These are phyloP conservation scores for Amanita exitialis DNA, from an alignment of 768 basidiomycete species.

Conservation along the genomic window DNA sequence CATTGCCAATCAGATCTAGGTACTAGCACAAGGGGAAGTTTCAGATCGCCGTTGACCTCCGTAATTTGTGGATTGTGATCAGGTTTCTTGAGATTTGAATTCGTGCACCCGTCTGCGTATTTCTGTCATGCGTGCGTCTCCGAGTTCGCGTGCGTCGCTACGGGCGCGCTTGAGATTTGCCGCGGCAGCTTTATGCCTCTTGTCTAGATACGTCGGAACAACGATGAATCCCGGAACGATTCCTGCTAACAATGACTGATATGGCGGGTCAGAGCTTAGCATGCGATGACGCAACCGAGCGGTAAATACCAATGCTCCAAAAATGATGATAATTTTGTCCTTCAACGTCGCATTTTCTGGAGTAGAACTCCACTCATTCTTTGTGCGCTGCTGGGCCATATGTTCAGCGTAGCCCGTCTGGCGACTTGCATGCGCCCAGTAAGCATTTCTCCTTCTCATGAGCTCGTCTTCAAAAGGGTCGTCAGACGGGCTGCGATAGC, in stretches of 20 bases:
- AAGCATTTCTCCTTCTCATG: constrained; percentile 33
- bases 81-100: constrained; percentile 11
- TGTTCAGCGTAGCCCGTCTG: constrained; percentile 10
- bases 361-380: constrained; percentile 19
- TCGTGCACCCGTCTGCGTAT: constrained; percentile 40
- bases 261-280: too few species aligned
- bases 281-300: neutral
- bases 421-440: constrained; percentile 21
- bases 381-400: constrained; percentile 8
- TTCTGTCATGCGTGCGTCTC: constrained; percentile 40
- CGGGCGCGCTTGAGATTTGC: constrained; percentile 51
- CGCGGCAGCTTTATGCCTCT: constrained; percentile 40
- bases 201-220: constrained; percentile 25
- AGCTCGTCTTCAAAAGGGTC: constrained; percentile 45
- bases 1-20: too few species aligned
- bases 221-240: constrained; percentile 32
- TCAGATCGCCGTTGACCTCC: too few species aligned
- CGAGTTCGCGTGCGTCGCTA: constrained; percentile 43
- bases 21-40: too few species aligned
- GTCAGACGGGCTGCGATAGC: neutral
- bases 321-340: constrained; percentile 36
- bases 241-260: constrained; percentile 24
- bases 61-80: neutral
- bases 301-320: constrained; percentile 35
- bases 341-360: constrained; percentile 38